These are phyloP conservation scores for Smittium culicis DNA, from an alignment of 371 early-diverging fungal genomes.

Conservation along the genomic window DNA sequence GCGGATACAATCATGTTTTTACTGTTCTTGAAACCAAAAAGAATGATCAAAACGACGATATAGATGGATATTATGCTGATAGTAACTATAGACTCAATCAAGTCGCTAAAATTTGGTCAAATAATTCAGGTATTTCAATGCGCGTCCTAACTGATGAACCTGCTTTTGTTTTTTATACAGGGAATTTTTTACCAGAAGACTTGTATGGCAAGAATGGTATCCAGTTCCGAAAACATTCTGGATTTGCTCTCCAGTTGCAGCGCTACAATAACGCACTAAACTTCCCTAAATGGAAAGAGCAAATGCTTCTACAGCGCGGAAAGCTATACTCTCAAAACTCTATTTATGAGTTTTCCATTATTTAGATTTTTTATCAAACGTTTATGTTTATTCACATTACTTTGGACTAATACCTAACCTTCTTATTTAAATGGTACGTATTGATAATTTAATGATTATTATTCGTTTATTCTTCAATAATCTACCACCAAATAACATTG, in stretches of 20 bases:
- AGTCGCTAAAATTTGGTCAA: constrained; percentile 27
- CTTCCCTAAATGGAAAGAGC: constrained; percentile 22
- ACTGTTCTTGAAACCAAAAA: constrained; percentile 14
- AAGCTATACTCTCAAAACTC: constrained; percentile 16
- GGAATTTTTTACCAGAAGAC: constrained; percentile 35
- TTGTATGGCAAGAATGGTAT: constrained; percentile 18
- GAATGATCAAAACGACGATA: constrained; percentile 1
- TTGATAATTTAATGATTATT: too few species aligned
- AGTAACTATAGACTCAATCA: constrained; percentile 11
- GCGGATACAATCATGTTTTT: constrained; percentile 40
- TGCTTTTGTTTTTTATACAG: constrained; percentile 43
- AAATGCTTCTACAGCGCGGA: constrained; percentile 20
- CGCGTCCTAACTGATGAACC: constrained; percentile 30
- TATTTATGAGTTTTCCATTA: too few species aligned
- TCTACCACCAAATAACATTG: too few species aligned
- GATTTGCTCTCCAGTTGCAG: constrained; percentile 37
- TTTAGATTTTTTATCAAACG: too few species aligned
- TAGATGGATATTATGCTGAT: too few species aligned
- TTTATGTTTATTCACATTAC: too few species aligned
- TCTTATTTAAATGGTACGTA: too few species aligned
- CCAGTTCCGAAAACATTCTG: constrained; percentile 30
- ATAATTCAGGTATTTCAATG: constrained; percentile 29
- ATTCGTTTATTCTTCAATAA: too few species aligned
- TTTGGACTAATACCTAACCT: too few species aligned
- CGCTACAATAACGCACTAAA: constrained; percentile 36